These are phyloP conservation scores for Periconia digitata DNA, from an alignment of 2,329 filamentous ascomycete species.

Conservation along the genomic window DNA sequence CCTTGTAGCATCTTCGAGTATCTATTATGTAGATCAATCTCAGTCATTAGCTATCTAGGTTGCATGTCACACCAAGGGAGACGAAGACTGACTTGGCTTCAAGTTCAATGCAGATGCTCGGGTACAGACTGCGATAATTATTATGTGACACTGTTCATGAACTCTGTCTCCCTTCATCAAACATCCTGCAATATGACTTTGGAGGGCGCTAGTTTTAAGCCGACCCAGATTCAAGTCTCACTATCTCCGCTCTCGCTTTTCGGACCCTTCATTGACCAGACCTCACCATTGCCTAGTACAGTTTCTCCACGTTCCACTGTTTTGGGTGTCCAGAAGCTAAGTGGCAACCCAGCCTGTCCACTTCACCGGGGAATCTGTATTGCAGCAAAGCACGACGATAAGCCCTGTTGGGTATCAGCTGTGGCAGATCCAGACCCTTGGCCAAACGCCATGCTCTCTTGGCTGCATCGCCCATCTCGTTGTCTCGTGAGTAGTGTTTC, in stretches of 20 bases:
- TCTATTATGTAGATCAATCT: too few species aligned
- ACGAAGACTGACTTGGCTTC: too few species aligned
- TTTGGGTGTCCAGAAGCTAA: not conserved
- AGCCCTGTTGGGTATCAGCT: conserved; percentile 20
- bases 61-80: too few species aligned
- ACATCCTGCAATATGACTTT: not conserved
- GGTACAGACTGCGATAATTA: too few species aligned
- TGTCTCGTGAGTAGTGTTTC: not conserved
- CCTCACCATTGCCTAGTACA: too few species aligned
- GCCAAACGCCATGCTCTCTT: conserved; percentile 30
- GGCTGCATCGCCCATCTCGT: conserved; percentile 19
- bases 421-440: conserved; percentile 37
- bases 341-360: too few species aligned
- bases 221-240: not conserved
- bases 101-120: too few species aligned
- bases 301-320: not conserved
- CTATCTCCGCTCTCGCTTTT: not conserved
- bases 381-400: too few species aligned
- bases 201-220: not conserved
- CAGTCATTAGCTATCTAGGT: too few species aligned
- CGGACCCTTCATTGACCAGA: not conserved
- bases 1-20: too few species aligned
- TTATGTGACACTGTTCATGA: not conserved
- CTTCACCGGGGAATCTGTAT: too few species aligned
- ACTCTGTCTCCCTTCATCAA: not conserved